Evolutionary conservation across 2,329 filamentous ascomycete genomes (phyloP), one percentile per base, ranked within the genome.

Genomic region (Fusarium veterinarium): DNA sequence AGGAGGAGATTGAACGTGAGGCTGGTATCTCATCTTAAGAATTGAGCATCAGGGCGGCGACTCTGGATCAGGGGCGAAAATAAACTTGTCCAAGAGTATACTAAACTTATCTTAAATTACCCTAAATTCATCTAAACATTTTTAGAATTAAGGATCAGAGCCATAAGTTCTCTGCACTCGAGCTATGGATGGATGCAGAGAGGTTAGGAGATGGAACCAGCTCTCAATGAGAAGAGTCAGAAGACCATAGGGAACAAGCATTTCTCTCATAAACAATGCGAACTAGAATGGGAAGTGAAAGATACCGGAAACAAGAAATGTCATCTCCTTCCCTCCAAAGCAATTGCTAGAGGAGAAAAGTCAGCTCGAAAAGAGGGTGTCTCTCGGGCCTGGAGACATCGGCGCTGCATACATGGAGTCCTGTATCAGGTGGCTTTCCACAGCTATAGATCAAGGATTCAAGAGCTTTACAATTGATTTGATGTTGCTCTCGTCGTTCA

Each of bases 1-100:
- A 83, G 75, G 84, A 86, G 45, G 79, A 84, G 35, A 83, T 88
- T 63, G 86, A 88, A 74, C 81, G 78, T 64, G 84, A 86, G 46
- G 84, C 83, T 14, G 77, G 77, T 0, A 75, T 78, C 19, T 59
- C 64, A 13, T 55, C 56, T 1, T 77, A 20, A 28, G 16, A 4
- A 17, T 1, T 2, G 20, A 31, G 10, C n/a, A 0, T 33, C 3
- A 2, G 30, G 20, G 23, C 8, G 13, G 23, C 7, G 33, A 10
- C 7, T 20, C 8, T 28, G 12, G 7, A 11, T 23, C 12, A 60
- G 9, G 12, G 25, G 12, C 8, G 11, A 17, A 12, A n/a, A 9
- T 56, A 25, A 28, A n/a, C 6, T 30, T 16, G 19, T 8, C 2
- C 16, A 48, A 30, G 13, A n/a, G 45, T 14, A 30, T 11, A n/a